These are phyloP conservation scores for Cyathus striatus DNA, from an alignment of 768 basidiomycete genomes.

Conservation along the genomic window DNA sequence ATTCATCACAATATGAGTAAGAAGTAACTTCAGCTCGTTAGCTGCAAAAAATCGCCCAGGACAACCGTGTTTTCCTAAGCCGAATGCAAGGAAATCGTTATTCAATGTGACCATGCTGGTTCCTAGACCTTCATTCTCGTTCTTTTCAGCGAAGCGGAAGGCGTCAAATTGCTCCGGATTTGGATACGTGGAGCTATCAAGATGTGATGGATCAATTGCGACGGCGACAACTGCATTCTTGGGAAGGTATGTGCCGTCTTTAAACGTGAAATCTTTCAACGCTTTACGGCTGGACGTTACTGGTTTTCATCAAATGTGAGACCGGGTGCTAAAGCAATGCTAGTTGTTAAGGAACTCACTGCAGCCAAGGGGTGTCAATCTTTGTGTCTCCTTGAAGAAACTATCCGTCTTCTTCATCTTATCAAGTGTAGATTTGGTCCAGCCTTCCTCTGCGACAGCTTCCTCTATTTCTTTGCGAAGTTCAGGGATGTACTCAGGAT, in stretches of 20 bases:
- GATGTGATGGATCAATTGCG: too few species aligned
- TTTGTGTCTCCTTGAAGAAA: conserved; percentile 32
- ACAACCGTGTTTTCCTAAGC: conserved; percentile 19
- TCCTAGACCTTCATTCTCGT: background rate
- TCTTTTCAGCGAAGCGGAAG: too few species aligned
- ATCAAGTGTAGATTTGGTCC: conserved; percentile 22
- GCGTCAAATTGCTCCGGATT: too few species aligned
- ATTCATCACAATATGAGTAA: conserved; percentile 34
- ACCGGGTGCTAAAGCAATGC: too few species aligned
- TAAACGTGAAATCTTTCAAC: too few species aligned
- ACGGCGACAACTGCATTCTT: too few species aligned
- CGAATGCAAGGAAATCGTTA: conserved; percentile 17
- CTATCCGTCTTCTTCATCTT: conserved; percentile 34
- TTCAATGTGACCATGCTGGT: conserved; percentile 9
- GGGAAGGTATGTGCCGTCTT: too few species aligned
- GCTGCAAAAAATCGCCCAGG: conserved; percentile 44
- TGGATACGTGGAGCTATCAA: too few species aligned
- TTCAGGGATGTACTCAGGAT: conserved; percentile 21
- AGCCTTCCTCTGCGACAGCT: conserved; percentile 22
- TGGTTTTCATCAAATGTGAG: too few species aligned
- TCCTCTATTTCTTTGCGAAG: conserved; percentile 35
- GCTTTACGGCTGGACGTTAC: too few species aligned
- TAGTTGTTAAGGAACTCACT: conserved; percentile 23
- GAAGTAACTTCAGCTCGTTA: conserved; percentile 36
- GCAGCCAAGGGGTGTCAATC: conserved; percentile 22